These are phyloP conservation scores for Emericellopsis terricola DNA, from an alignment of 495 filamentous ascomycete genomes.

Conservation along the genomic window DNA sequence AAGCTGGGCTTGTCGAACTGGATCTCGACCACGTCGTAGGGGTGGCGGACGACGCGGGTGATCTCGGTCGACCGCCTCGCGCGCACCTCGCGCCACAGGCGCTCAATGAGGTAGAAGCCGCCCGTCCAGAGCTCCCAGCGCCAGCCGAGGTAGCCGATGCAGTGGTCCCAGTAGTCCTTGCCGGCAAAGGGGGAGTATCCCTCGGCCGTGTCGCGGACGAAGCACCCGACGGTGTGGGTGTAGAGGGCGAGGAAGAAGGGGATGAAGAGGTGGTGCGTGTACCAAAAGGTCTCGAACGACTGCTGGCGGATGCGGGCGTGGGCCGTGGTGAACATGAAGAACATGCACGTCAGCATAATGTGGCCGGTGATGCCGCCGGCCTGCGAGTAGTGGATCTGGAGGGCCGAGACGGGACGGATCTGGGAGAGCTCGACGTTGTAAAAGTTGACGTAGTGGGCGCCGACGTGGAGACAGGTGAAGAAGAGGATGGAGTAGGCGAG, in stretches of 20 bases:
- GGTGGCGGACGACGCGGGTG: slow-evolving; percentile 83
- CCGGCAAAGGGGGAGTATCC: slow-evolving; percentile 75
- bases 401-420: slow-evolving; percentile 58
- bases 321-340: slow-evolving; percentile 94
- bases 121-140: slow-evolving; percentile 90
- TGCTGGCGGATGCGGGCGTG: slow-evolving; percentile 90
- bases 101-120: slow-evolving; percentile 67
- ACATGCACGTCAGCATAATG: slow-evolving; percentile 96
- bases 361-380: slow-evolving; percentile 89
- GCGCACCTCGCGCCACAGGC: slow-evolving; percentile 83
- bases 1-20: slow-evolving; percentile 92
- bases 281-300: slow-evolving; percentile 97
- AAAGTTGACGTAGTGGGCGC: slow-evolving; percentile 92
- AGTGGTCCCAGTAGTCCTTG: slow-evolving; percentile 71
- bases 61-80: slow-evolving; percentile 70
- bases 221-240: slow-evolving; percentile 90
- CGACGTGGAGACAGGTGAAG: slow-evolving; percentile 61
- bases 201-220: slow-evolving; percentile 59
- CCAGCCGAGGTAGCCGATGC: slow-evolving; percentile 93
- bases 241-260: slow-evolving; percentile 89
- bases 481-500: slow-evolving; percentile 77
- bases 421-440: slow-evolving; percentile 85
- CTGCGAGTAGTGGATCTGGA: slow-evolving; percentile 87
- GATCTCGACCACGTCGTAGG: slow-evolving; percentile 96
- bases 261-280: slow-evolving; percentile 94